Base-by-base conservation (phyloP, 805 yeast species). In the Candida arabinofermentans region DNA sequence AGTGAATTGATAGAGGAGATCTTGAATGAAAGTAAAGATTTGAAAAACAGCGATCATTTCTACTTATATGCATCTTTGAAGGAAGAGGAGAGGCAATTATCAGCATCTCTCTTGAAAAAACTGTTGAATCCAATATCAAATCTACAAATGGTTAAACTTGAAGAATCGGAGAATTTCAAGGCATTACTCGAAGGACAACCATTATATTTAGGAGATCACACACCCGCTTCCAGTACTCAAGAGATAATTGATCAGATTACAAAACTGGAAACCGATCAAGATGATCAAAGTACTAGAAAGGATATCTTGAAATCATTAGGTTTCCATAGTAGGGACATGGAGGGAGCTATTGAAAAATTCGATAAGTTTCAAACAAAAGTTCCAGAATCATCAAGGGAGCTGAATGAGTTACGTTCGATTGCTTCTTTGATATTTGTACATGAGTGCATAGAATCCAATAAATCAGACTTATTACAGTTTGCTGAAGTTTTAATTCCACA, bases 401-500 rank as follows among this genome's bases (percentile, higher is more conserved):
- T 53, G 18, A 46, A 43, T 16, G 50, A 48, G 16, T 8, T 59
- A 2, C 52, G 57, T 34, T 43, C 54, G 5, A 44, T 48, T 13
- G 43, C 50, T 27, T 54, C 64, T 1, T 39, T 55, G 12, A 52
- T 53, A 1, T 43, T 53, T 8, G 51, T 58, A n/a, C 48, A 55
- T 36, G 49, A 57, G 10, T 39, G 60, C 5, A 51, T 60, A 18
- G 7, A 21, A 6, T 43, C 36, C 2, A 39, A 53, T 13, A 43
- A 50, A 6, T 22, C 38, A 2, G 37, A 40, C 14, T 24, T 52
- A 35, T 14, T 58, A 6, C 23, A 43, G n/a, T 45, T 53, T 24
- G 61, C 64, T 1, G 58, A 59, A 39, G 54, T 51, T 1, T 42
- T 60, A 19, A 40, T 60, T 2, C 64, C 64, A 1, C 64, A 58